Percentiles rank a stretch among this genome's conserved stretches.
phyloP scores from a whole-genome alignment of 83 land plant genomes.

The Diphasiastrum complanatum region DNA sequence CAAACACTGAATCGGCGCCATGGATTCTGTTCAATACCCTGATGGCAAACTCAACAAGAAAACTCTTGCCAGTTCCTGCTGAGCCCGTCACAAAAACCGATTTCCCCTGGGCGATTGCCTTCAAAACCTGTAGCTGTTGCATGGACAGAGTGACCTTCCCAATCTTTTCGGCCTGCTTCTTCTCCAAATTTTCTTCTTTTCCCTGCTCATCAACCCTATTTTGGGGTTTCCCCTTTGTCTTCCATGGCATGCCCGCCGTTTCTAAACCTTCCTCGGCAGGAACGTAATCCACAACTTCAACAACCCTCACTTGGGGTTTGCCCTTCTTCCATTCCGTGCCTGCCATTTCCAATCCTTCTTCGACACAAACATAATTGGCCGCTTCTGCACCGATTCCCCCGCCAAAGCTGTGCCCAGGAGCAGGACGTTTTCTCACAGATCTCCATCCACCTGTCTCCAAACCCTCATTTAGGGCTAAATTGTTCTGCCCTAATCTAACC shows the following conservation, averaged over 20 bases:
- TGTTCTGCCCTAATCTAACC: not conserved
- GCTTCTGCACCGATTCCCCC: not conserved
- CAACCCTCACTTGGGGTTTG: not conserved
- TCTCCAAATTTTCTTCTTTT: not conserved
- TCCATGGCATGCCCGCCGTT: not conserved
- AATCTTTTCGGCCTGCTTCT: not conserved
- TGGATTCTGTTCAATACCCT: slow-evolving; percentile 28
- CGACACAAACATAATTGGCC: not conserved
- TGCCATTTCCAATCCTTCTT: not conserved
- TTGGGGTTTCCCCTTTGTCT: not conserved
- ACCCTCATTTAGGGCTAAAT: too few species aligned
- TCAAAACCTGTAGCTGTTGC: slow-evolving; percentile 39
- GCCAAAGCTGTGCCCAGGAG: not conserved
- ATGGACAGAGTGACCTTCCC: slow-evolving; percentile 18
- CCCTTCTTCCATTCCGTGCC: not conserved
- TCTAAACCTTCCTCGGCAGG: not conserved
- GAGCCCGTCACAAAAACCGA: slow-evolving; percentile 82
- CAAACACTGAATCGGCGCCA: slow-evolving; percentile 40
- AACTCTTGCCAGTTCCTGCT: slow-evolving; percentile 74
- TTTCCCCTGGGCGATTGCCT: slow-evolving; percentile 35
- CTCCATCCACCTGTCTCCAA: not conserved
- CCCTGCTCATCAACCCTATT: not conserved
- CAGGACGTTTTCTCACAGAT: not conserved
- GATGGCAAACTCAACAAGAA: slow-evolving; percentile 39
- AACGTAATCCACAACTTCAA: too few species aligned